Base-by-base conservation (phyloP, 306 rosid species). In the Bauhinia variegata region DNA sequence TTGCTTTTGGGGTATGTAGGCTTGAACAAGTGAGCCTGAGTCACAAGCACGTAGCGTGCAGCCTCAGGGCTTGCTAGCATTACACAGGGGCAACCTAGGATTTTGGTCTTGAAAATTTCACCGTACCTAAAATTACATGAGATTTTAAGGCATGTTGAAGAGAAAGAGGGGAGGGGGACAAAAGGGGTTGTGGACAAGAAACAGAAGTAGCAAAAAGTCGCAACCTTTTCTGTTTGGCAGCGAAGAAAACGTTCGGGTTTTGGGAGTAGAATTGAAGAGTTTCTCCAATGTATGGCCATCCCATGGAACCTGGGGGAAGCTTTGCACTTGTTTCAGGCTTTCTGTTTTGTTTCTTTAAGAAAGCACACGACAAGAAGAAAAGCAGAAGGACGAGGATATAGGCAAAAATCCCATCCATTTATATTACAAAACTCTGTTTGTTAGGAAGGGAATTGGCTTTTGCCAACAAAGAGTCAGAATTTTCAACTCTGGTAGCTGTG, bases 261-360 rank as follows among this genome's bases (percentile, higher is more conserved):
- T 83, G 90, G 37, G 97, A 84, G 58, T 93, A 88, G 53, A 93
- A 81, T 74, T 82, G 96, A 36, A 86, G 86, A 58, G 97, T 93
- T 42, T 93, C 95, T 65, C 99, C 99, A 19, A 88, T 65, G 81
- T 81, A 75, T 1, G 99, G 99, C 97, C 97, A 93, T 6, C 99
- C 97, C 86, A 87, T 80, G 52, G 97, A 88, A n/a, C 97, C 99
- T 6, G 99, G 97, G 47, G 99, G 99, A 62, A 90, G 97, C 76
- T 86, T 53, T 5, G 78, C 58, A 17, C 58, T 58, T 37, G 67
- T 52, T 8, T 58, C 61, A 28, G 76, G 23, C 13, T 48, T 60
- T 66, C 75, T 78, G 23, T 38, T 12, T 70, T 56, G 63, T 55
- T 34, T 77, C 52, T 49, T 52, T 15, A 65, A 69, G 53, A 81